These are phyloP conservation scores for Agapanthus africanus DNA, from an alignment of 106 monocot species.

Conservation along the genomic window DNA sequence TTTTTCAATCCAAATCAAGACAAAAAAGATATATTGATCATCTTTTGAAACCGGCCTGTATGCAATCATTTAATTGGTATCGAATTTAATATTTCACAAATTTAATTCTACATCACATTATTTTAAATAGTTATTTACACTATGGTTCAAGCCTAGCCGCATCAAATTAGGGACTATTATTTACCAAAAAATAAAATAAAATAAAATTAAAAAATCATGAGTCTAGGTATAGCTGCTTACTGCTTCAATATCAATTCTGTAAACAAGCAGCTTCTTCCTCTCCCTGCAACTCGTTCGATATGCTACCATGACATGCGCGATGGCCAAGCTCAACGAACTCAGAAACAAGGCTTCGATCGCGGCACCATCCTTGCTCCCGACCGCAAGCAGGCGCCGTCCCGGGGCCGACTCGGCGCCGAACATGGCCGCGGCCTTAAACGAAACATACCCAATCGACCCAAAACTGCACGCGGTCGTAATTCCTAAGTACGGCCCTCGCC, in stretches of 20 bases:
- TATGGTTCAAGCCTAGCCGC: no score
- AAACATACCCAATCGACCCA: constrained; percentile 36
- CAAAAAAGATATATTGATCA: no score
- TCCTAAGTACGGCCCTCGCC: constrained; percentile 52
- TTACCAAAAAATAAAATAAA: no score
- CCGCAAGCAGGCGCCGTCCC: neutral
- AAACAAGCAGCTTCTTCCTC: constrained; percentile 62
- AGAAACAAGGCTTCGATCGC: constrained; percentile 49
- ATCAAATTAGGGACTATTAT: no score
- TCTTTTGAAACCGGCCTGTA: no score
- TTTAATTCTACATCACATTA: neutral
- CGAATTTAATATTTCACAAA: no score
- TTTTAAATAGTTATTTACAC: neutral
- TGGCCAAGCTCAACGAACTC: constrained; percentile 47
- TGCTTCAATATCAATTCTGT: constrained; percentile 77
- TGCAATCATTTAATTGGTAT: no score
- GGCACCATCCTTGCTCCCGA: constrained; percentile 4
- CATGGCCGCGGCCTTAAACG: constrained; percentile 44
- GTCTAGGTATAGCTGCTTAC: constrained; percentile 41
- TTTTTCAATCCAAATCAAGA: no score
- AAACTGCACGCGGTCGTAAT: constrained; percentile 33
- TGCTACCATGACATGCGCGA: constrained; percentile 61
- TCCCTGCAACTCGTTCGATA: constrained; percentile 71
- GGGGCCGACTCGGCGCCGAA: constrained; percentile 11
- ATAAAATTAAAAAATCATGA: no score